Percentiles rank a stretch among this genome's conserved stretches.
phyloP scores from a whole-genome alignment of 371 early-diverging fungal species.

The Mortierella sp. region DNA sequence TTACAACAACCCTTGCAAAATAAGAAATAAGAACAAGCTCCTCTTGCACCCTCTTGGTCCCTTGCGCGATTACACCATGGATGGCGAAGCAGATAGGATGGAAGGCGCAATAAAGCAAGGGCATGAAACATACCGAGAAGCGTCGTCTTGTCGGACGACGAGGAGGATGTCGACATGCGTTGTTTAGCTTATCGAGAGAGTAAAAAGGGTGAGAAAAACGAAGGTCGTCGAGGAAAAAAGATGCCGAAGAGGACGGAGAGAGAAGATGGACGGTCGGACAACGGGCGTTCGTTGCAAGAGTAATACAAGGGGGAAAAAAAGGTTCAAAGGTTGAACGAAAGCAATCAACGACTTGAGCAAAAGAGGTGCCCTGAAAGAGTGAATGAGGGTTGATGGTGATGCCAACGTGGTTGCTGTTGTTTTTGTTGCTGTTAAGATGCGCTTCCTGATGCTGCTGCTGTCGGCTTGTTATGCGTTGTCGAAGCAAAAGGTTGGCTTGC shows the following conservation, averaged over 20 bases:
- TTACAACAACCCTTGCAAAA: not conserved
- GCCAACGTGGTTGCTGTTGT: not conserved
- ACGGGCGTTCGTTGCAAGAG: not conserved
- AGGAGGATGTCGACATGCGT: slow-evolving; percentile 47
- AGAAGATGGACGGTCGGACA: slow-evolving; percentile 1
- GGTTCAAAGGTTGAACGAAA: not conserved
- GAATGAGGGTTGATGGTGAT: not conserved
- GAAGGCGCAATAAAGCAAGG: not conserved
- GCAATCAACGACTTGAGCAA: not conserved
- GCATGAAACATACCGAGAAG: slow-evolving; percentile 37
- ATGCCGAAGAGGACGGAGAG: not conserved
- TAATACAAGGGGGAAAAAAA: slow-evolving; percentile 7
- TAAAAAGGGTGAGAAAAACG: not conserved
- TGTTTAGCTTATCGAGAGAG: not conserved
- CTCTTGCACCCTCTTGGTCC: not conserved
- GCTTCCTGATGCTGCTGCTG: not conserved
- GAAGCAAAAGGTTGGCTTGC: not conserved
- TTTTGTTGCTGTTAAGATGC: not conserved
- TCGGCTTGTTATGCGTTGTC: not conserved
- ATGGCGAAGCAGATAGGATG: slow-evolving; percentile 2
- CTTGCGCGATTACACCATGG: not conserved
- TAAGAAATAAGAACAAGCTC: not conserved
- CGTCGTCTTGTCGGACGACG: slow-evolving; percentile 53
- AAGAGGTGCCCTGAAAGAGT: not conserved
- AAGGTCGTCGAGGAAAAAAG: slow-evolving; percentile 10